A percentile compares a stretch with the other conserved stretches of the same genome.
Conservation (phyloP, 176 grass and related monocot species). For the Chrysopogon serrulatus region DNA sequence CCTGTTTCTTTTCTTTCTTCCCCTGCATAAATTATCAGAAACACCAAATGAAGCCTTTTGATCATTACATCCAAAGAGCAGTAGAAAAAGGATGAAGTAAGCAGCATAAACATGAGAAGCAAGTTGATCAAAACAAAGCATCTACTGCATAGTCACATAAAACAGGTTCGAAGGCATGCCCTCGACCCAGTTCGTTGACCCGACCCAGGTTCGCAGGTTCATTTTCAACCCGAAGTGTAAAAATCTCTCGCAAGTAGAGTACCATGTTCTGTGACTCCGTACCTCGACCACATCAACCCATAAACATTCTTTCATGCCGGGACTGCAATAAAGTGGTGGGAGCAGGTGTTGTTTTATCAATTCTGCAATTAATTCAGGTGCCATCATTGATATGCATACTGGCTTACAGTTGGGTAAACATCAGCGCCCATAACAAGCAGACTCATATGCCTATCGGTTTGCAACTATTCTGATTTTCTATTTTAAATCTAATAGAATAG, state of each 20-base stretch:
- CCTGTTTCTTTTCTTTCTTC: slow-evolving; percentile 17
- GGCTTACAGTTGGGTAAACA: not conserved
- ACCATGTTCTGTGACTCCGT: too few species aligned
- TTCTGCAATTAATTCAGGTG: not conserved
- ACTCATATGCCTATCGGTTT: not conserved
- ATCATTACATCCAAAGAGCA: not conserved
- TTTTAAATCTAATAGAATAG: not conserved
- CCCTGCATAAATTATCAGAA: slow-evolving; percentile 17
- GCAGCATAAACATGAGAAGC: slow-evolving; percentile 5
- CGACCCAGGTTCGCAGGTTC: too few species aligned
- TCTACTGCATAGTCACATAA: too few species aligned
- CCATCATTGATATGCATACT: not conserved
- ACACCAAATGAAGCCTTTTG: not conserved
- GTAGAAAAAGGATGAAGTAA: not conserved
- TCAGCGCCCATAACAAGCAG: not conserved
- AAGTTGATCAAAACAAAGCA: not conserved
- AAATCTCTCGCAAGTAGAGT: too few species aligned
- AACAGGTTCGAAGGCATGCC: too few species aligned
- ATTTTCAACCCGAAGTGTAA: too few species aligned
- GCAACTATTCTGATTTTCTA: not conserved
- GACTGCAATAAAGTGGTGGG: not conserved
- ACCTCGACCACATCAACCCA: too few species aligned
- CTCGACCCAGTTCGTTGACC: too few species aligned
- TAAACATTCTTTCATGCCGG: not conserved
- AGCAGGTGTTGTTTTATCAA: not conserved